Evolutionary conservation across 2,329 filamentous ascomycete species (phyloP).

Genomic region (Parafenestella ontariensis): DNA sequence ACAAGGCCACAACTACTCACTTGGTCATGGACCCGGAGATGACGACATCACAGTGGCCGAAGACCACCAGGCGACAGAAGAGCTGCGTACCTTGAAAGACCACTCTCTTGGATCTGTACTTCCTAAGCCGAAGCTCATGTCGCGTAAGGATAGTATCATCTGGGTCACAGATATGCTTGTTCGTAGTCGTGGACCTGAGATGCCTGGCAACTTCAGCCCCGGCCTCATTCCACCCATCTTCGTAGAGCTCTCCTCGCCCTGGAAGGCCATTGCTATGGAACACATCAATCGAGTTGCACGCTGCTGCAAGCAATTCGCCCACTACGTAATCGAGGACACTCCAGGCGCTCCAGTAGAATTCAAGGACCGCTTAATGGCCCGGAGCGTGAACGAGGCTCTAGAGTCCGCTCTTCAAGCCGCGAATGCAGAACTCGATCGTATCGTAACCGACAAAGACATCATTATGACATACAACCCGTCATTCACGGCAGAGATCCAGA

Average conservation of each 20-base stretch:
- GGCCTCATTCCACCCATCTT: slow-evolving; percentile 67
- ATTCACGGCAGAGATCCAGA: background rate
- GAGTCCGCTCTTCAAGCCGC: background rate
- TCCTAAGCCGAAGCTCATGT: slow-evolving; percentile 28
- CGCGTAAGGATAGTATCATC: slow-evolving; percentile 49
- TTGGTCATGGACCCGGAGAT: slow-evolving; percentile 26
- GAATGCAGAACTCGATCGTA: background rate
- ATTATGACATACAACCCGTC: background rate
- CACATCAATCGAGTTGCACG: slow-evolving; percentile 50
- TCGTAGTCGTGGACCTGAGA: slow-evolving; percentile 60
- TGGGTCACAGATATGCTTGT: slow-evolving; percentile 52
- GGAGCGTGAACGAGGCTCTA: background rate
- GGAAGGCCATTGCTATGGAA: slow-evolving; percentile 52
- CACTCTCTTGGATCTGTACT: background rate
- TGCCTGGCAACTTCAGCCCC: slow-evolving; percentile 68
- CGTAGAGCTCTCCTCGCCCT: slow-evolving; percentile 63
- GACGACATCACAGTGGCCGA: background rate
- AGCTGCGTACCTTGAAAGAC: background rate
- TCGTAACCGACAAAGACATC: background rate
- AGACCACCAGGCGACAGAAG: slow-evolving; percentile 12
- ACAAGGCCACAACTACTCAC: slow-evolving; percentile 52
- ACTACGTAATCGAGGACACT: slow-evolving; percentile 43
- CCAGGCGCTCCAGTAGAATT: background rate
- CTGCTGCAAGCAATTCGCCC: slow-evolving; percentile 46
- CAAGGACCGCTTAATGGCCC: background rate